A percentile compares a stretch with the other conserved stretches of the same genome.
Evolutionary conservation across 2,329 filamentous ascomycete genomes (phyloP).

Genomic region (Seiridium cupressi): DNA sequence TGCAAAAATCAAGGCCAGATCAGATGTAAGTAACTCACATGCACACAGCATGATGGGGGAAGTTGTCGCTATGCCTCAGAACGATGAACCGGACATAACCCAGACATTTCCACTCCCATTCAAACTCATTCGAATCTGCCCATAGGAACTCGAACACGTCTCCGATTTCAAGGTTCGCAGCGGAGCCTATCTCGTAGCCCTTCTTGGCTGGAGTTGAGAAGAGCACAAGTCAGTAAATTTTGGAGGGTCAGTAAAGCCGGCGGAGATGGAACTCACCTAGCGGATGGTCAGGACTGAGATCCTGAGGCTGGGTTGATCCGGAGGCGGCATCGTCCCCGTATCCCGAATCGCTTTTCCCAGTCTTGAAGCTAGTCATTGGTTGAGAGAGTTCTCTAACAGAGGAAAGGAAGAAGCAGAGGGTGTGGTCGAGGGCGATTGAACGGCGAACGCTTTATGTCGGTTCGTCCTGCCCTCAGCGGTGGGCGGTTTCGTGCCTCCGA

Average conservation of each 20-base stretch:
- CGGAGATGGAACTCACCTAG: neutral
- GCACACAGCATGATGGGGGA: conserved; percentile 32
- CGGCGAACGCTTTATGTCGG: conserved; percentile 1
- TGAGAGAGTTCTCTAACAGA: neutral
- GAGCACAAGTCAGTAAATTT: neutral
- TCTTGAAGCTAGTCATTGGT: neutral
- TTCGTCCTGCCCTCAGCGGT: neutral
- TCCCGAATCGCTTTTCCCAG: neutral
- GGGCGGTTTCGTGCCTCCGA: neutral
- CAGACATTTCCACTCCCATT: conserved; percentile 37
- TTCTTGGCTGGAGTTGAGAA: conserved; percentile 23
- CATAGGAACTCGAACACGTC: conserved; percentile 38
- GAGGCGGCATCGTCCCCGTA: conserved; percentile 3
- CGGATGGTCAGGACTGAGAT: neutral
- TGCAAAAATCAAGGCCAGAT: too few relatives aligned
- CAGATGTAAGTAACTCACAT: conserved; percentile 25
- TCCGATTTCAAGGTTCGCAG: conserved; percentile 31
- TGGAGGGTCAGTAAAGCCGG: neutral
- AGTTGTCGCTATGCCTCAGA: conserved; percentile 33
- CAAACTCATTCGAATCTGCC: conserved; percentile 32
- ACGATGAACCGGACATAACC: conserved; percentile 35
- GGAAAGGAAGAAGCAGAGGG: neutral
- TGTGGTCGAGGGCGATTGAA: neutral
- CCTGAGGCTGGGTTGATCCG: neutral
- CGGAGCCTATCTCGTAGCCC: conserved; percentile 32